Conservation (phyloP, 2,329 filamentous ascomycete genomes). For the Sporothrix curviconia region DNA sequence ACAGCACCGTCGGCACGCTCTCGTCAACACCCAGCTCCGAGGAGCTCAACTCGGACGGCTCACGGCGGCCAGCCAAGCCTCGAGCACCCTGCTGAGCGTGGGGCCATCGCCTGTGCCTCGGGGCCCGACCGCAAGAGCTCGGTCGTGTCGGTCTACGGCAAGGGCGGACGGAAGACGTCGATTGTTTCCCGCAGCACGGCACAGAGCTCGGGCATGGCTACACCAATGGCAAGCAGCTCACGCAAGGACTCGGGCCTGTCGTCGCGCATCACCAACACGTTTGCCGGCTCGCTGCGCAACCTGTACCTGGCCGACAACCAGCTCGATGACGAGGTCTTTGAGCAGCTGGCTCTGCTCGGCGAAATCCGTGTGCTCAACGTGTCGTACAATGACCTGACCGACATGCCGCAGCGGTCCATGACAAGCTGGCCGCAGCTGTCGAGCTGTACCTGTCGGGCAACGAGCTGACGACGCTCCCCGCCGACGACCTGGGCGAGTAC, state of each 20-base stretch:
- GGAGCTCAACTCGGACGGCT: constrained; percentile 55
- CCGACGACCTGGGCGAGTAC: constrained; percentile 88
- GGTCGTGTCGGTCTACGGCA: constrained; percentile 71
- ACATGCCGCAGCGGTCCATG: constrained; percentile 83
- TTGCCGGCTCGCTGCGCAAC: constrained; percentile 77
- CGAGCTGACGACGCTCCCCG: constrained; percentile 81
- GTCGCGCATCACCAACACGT: constrained; percentile 73
- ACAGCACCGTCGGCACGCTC: constrained; percentile 35
- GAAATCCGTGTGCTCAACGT: constrained; percentile 87
- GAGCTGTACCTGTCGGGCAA: constrained; percentile 96
- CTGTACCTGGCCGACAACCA: constrained; percentile 90
- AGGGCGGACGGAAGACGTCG: constrained; percentile 78
- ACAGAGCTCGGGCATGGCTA: constrained; percentile 41
- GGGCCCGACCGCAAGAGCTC: constrained; percentile 70
- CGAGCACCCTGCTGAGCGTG: constrained; percentile 67
- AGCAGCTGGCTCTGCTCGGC: constrained; percentile 73
- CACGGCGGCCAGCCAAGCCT: constrained; percentile 75
- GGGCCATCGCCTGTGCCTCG: constrained; percentile 61
- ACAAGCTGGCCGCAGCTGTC: constrained; percentile 83
- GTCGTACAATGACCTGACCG: constrained; percentile 89
- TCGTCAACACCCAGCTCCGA: constrained; percentile 67
- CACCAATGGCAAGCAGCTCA: constrained; percentile 44
- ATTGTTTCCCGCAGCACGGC: constrained; percentile 61
- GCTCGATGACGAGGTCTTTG: constrained; percentile 89
- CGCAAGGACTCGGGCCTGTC: constrained; percentile 89